Percentiles rank a stretch among this genome's conserved stretches.
phyloP scores from a whole-genome alignment of 441 rosid genomes.

The Populus hybrid region DNA sequence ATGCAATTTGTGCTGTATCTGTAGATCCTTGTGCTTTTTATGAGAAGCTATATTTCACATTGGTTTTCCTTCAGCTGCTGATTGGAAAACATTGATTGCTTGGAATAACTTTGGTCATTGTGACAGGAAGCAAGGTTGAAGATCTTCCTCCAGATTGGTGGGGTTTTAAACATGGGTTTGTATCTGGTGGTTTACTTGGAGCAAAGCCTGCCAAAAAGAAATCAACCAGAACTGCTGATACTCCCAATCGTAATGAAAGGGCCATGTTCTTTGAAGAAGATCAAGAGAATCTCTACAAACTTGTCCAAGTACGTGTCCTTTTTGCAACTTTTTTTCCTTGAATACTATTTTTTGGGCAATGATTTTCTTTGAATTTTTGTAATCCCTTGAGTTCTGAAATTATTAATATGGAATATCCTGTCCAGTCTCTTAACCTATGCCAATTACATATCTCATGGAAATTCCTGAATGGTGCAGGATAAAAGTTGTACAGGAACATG shows the following conservation, averaged over 20 bases:
- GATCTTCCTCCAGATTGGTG: constrained; percentile 76
- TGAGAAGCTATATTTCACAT: background rate
- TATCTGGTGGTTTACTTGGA: constrained; percentile 94
- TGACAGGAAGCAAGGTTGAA: constrained; percentile 49
- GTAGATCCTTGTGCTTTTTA: background rate
- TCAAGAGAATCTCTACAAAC: constrained; percentile 96
- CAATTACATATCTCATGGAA: background rate
- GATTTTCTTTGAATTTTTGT: background rate
- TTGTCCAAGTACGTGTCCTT: constrained; percentile 65
- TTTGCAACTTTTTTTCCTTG: background rate
- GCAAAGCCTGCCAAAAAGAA: constrained; percentile 53
- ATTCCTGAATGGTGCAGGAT: background rate
- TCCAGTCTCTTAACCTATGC: background rate
- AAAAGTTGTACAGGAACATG: background rate
- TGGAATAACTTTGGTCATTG: constrained; percentile 15
- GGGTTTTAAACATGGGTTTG: constrained; percentile 83
- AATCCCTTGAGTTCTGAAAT: background rate
- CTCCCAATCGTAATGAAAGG: constrained; percentile 40
- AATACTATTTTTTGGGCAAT: background rate
- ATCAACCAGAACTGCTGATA: constrained; percentile 27
- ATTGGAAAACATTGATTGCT: background rate
- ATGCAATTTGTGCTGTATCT: background rate
- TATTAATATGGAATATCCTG: background rate
- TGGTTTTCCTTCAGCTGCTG: background rate
- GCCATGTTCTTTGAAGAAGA: constrained; percentile 78